Evolutionary conservation across 805 yeast genomes (phyloP).

Genomic region (Starmerella bombicola): DNA sequence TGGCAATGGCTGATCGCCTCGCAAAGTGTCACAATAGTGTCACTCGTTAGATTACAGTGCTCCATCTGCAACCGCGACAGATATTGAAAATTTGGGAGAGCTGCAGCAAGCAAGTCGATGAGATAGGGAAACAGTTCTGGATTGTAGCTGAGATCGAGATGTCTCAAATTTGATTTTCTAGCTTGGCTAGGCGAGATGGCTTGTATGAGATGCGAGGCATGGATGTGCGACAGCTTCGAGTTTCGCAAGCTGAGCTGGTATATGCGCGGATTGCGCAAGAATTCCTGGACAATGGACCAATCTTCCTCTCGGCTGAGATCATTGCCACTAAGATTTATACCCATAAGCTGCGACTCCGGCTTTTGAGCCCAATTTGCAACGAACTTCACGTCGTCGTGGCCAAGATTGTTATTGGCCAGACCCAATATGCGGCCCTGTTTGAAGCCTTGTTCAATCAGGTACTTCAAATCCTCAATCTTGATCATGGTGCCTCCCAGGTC

Average conservation of each 20-base stretch:
- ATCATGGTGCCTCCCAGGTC: slow-evolving; percentile 64
- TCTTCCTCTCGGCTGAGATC: slow-evolving; percentile 33
- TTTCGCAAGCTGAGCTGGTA: slow-evolving; percentile 45
- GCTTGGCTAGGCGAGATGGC: slow-evolving; percentile 37
- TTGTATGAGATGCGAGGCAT: slow-evolving; percentile 8
- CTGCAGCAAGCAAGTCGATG: slow-evolving; percentile 44
- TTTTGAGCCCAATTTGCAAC: slow-evolving; percentile 47
- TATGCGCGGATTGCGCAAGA: slow-evolving; percentile 32
- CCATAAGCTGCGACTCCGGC: slow-evolving; percentile 38
- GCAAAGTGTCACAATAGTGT: slow-evolving; percentile 47
- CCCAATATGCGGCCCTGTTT: slow-evolving; percentile 53
- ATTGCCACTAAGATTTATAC: slow-evolving; percentile 76
- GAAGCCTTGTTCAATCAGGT: slow-evolving; percentile 49
- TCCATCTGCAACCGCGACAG: slow-evolving; percentile 62
- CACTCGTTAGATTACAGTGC: slow-evolving; percentile 45
- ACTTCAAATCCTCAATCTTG: slow-evolving; percentile 36
- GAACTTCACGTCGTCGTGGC: slow-evolving; percentile 44
- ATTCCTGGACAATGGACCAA: slow-evolving; percentile 20
- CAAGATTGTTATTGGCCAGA: slow-evolving; percentile 59
- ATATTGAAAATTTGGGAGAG: slow-evolving; percentile 54
- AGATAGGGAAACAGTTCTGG: slow-evolving; percentile 53
- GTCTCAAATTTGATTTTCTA: slow-evolving; percentile 45
- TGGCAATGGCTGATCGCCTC: slow-evolving; percentile 59
- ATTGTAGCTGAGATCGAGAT: slow-evolving; percentile 64
- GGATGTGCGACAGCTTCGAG: slow-evolving; percentile 14